Evolutionary conservation across 2,329 filamentous ascomycete genomes (phyloP).

Genomic region (Sclerotiophoma versabilis): DNA sequence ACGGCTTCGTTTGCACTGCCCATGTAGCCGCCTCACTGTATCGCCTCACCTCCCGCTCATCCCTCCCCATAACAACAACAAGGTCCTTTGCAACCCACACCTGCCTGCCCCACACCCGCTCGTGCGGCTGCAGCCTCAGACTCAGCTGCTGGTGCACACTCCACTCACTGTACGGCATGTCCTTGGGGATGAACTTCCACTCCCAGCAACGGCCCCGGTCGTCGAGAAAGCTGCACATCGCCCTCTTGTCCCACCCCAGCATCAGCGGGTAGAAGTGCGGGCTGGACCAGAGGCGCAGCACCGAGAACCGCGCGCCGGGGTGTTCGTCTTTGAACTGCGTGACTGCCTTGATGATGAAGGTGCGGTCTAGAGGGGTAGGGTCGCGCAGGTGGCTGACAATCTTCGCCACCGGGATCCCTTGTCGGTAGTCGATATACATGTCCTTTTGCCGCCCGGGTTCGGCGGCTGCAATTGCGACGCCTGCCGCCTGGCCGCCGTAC

Average conservation of each 20-base stretch:
- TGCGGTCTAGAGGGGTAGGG: conserved; percentile 40
- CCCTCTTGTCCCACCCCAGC: conserved; percentile 50
- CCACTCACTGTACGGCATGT: conserved; percentile 55
- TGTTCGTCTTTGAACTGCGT: conserved; percentile 36
- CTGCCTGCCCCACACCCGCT: conserved; percentile 44
- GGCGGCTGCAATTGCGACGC: conserved; percentile 48
- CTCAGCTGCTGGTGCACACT: conserved; percentile 52
- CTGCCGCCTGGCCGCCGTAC: conserved; percentile 39
- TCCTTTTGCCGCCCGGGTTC: conserved; percentile 51
- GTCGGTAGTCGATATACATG: conserved; percentile 55
- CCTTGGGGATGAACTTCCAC: conserved; percentile 59
- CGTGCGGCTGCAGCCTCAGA: conserved; percentile 41
- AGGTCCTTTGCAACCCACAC: conserved; percentile 54
- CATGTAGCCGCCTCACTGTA: conserved; percentile 53
- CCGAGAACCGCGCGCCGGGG: conserved; percentile 49
- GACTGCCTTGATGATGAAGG: conserved; percentile 44
- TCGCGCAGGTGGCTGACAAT: conserved; percentile 42
- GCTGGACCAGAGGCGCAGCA: conserved; percentile 57
- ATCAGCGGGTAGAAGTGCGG: conserved; percentile 60
- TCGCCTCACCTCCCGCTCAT: conserved; percentile 51
- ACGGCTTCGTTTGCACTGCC: conserved; percentile 58
- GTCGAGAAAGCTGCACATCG: conserved; percentile 52
- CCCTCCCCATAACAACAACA: conserved; percentile 56
- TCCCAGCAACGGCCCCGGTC: conserved; percentile 54
- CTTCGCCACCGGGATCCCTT: conserved; percentile 24